A percentile compares a stretch with the other conserved stretches of the same genome.
Conservation (phyloP, 2,329 filamentous ascomycete species). For the Cylindrodendrum hubeiense region DNA sequence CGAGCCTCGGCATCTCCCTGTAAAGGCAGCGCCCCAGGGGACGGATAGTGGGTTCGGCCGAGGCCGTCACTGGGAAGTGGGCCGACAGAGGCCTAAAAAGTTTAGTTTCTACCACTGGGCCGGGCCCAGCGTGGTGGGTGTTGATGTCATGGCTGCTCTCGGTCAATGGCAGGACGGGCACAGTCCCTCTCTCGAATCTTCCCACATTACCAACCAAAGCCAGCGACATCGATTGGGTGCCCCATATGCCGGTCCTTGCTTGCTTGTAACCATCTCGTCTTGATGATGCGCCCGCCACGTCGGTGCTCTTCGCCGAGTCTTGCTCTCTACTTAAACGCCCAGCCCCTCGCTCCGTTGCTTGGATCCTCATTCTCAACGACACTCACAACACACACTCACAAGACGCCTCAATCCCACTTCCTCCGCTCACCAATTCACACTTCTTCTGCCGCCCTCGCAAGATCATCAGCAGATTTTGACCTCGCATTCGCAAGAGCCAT, state of each 20-base stretch:
- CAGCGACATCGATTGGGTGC: not conserved
- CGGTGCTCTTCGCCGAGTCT: constrained; percentile 22
- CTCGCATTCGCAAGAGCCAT: not conserved
- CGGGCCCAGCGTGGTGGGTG: constrained; percentile 1
- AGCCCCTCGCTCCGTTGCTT: not conserved
- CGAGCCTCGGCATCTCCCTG: not conserved
- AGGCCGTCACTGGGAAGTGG: constrained; percentile 7
- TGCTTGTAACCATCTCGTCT: constrained; percentile 1
- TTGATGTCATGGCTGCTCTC: constrained; percentile 15
- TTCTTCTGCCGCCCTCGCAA: not conserved
- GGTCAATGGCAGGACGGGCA: not conserved
- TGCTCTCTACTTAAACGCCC: constrained; percentile 10
- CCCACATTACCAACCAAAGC: constrained; percentile 2
- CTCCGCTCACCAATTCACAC: constrained; percentile 1
- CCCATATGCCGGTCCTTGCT: not conserved
- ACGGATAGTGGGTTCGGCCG: constrained; percentile 10
- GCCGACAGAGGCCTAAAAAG: not conserved
- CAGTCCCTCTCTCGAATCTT: constrained; percentile 1
- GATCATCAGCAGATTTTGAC: not conserved
- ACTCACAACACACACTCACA: not conserved
- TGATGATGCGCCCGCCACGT: constrained; percentile 6
- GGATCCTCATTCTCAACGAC: not conserved
- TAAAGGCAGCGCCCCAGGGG: not conserved
- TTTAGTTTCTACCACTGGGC: not conserved
- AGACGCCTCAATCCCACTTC: not conserved